A percentile compares a stretch with the other conserved stretches of the same genome.
Conservation (phyloP, 2,329 filamentous ascomycete species). For the Ophiostoma ulmi region DNA sequence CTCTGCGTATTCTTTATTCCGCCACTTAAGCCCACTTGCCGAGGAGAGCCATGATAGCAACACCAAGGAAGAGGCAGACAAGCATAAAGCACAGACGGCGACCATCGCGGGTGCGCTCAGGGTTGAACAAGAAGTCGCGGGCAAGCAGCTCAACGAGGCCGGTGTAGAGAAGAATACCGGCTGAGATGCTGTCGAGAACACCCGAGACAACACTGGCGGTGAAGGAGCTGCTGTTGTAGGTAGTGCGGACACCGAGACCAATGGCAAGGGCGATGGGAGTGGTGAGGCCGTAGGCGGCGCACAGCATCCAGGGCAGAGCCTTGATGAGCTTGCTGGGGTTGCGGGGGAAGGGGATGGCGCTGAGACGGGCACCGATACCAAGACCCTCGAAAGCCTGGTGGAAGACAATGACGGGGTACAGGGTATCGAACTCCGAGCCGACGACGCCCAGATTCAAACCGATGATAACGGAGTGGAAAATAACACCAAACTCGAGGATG, state of each 20-base stretch:
- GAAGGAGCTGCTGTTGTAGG: conserved; percentile 48
- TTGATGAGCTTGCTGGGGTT: conserved; percentile 62
- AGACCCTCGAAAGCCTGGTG: conserved; percentile 96
- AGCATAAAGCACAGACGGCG: conserved; percentile 67
- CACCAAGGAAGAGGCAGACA: conserved; percentile 67
- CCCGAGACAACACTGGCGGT: conserved; percentile 75
- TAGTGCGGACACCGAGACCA: conserved; percentile 69
- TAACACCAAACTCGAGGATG: conserved; percentile 90
- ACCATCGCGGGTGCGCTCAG: conserved; percentile 70
- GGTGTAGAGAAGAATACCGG: conserved; percentile 90
- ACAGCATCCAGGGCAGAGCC: conserved; percentile 73
- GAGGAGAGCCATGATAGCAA: conserved; percentile 72
- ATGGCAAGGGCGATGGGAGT: conserved; percentile 83
- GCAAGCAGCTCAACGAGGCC: conserved; percentile 93
- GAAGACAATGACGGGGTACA: conserved; percentile 69
- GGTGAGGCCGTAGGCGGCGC: conserved; percentile 65
- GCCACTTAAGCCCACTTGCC: conserved; percentile 72
- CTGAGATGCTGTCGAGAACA: conserved; percentile 82
- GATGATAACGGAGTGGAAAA: conserved; percentile 93
- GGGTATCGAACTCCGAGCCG: conserved; percentile 50
- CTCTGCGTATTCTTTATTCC: background rate
- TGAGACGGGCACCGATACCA: conserved; percentile 78
- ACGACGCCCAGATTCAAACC: conserved; percentile 71
- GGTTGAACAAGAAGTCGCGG: conserved; percentile 95
- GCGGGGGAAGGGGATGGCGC: conserved; percentile 51